Conservation (phyloP, 495 filamentous ascomycete genomes). For the Penicillium riverlandense region DNA sequence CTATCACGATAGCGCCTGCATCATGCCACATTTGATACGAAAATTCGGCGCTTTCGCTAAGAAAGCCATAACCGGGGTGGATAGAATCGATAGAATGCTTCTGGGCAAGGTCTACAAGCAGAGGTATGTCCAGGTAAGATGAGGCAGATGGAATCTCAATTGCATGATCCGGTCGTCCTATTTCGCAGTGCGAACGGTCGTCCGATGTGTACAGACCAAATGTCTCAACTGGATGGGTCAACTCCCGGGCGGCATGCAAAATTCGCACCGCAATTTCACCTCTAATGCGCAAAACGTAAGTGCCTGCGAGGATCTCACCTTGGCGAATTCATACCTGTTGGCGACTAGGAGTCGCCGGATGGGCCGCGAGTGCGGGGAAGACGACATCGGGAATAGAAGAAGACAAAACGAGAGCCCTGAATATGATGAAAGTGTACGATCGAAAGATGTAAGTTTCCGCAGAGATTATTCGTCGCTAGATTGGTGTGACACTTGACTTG, state of each 20-base stretch:
- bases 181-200: slow-evolving; percentile 45
- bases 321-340: slow-evolving; percentile 39
- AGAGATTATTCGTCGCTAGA: too few species aligned
- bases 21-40: slow-evolving; percentile 44
- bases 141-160: slow-evolving; percentile 42
- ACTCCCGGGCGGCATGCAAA: slow-evolving; percentile 47
- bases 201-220: slow-evolving; percentile 46
- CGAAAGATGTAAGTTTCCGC: too few species aligned
- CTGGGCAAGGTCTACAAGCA: slow-evolving; percentile 37
- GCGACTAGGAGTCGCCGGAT: slow-evolving; percentile 49
- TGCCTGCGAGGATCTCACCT: neutral
- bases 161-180: slow-evolving; percentile 36
- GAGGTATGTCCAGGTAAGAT: slow-evolving; percentile 43
- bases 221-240: slow-evolving; percentile 39
- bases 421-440: too few species aligned
- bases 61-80: slow-evolving; percentile 58
- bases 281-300: slow-evolving; percentile 23
- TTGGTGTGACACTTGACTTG: too few species aligned
- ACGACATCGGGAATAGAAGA: slow-evolving; percentile 8
- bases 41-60: slow-evolving; percentile 53
- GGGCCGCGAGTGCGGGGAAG: slow-evolving; percentile 21
- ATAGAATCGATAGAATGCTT: slow-evolving; percentile 48
- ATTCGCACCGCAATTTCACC: slow-evolving; percentile 58
- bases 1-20: slow-evolving; percentile 42
- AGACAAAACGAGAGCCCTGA: neutral